These are phyloP conservation scores for Thielaviopsis populi DNA, from an alignment of 2,329 filamentous ascomycete genomes.

Conservation along the genomic window DNA sequence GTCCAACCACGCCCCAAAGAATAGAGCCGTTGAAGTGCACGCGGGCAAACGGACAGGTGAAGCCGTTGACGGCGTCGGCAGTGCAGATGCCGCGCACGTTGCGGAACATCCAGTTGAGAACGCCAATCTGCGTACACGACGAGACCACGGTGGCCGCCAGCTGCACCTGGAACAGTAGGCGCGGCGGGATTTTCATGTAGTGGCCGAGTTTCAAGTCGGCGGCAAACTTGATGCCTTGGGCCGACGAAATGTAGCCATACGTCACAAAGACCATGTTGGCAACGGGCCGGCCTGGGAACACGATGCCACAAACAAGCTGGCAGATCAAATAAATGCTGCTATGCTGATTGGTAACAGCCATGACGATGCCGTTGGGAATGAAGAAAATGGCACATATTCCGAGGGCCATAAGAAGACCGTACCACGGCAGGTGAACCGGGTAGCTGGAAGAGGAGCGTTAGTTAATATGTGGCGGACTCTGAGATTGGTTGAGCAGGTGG, in stretches of 20 bases:
- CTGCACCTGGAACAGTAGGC: constrained; percentile 65
- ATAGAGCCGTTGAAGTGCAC: constrained; percentile 87
- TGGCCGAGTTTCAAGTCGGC: constrained; percentile 76
- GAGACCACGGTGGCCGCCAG: constrained; percentile 62
- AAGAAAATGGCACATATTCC: constrained; percentile 68
- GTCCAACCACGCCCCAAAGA: constrained; percentile 78
- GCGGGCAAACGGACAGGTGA: constrained; percentile 72
- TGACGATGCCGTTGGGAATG: constrained; percentile 82
- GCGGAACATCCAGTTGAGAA: constrained; percentile 80
- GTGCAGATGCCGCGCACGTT: constrained; percentile 68
- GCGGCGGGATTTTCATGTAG: constrained; percentile 75
- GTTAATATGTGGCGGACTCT: neutral
- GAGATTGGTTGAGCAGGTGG: constrained; percentile 17
- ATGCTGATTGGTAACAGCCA: constrained; percentile 84
- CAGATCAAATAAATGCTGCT: constrained; percentile 77
- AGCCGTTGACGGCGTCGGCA: constrained; percentile 64
- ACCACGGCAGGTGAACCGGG: constrained; percentile 73
- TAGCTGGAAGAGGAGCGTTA: constrained; percentile 36
- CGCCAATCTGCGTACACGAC: constrained; percentile 64
- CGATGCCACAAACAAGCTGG: constrained; percentile 65
- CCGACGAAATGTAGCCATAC: constrained; percentile 78
- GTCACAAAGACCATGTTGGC: constrained; percentile 91
- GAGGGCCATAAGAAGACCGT: constrained; percentile 65
- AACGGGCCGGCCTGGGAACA: constrained; percentile 73
- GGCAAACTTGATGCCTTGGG: constrained; percentile 79